Percentiles rank a stretch among this genome's conserved stretches.
Conservation (phyloP, 2,329 filamentous ascomycete species). For the Diaporthe sp. region DNA sequence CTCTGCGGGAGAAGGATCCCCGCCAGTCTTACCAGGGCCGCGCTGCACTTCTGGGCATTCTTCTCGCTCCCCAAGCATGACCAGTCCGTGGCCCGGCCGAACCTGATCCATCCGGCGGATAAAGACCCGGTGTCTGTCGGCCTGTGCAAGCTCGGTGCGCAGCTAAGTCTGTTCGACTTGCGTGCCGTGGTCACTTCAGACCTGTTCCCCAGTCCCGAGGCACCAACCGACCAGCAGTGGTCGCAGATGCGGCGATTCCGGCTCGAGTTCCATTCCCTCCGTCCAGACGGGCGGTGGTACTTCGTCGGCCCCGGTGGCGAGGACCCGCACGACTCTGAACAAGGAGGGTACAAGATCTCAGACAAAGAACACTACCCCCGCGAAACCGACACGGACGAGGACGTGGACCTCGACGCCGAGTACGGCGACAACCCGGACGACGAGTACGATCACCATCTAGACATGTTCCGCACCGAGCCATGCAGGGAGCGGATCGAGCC, state of each 20-base stretch:
- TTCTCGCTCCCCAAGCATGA: neutral
- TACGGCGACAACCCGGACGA: constrained; percentile 5
- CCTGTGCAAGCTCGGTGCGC: constrained; percentile 1
- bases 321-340: constrained; percentile 2
- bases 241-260: constrained; percentile 8
- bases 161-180: constrained; percentile 7
- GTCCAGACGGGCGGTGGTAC: constrained; percentile 17
- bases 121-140: constrained; percentile 1
- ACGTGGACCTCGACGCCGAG: neutral
- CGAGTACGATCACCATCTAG: constrained; percentile 61
- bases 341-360: constrained; percentile 14
- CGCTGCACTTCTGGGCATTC: constrained; percentile 2
- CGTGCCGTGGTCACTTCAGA: constrained; percentile 4
- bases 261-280: constrained; percentile 9
- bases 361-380: constrained; percentile 6
- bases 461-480: constrained; percentile 9
- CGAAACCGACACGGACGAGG: constrained; percentile 4
- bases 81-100: constrained; percentile 8
- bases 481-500: constrained; percentile 13
- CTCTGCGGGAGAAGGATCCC: neutral
- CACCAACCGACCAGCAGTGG: neutral
- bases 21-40: neutral
- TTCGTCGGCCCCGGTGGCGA: constrained; percentile 7
- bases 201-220: neutral
- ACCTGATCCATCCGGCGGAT: neutral